Conservation (phyloP, 192 early-diverging fungal genomes). For the Gamsiella multidivaricata region DNA sequence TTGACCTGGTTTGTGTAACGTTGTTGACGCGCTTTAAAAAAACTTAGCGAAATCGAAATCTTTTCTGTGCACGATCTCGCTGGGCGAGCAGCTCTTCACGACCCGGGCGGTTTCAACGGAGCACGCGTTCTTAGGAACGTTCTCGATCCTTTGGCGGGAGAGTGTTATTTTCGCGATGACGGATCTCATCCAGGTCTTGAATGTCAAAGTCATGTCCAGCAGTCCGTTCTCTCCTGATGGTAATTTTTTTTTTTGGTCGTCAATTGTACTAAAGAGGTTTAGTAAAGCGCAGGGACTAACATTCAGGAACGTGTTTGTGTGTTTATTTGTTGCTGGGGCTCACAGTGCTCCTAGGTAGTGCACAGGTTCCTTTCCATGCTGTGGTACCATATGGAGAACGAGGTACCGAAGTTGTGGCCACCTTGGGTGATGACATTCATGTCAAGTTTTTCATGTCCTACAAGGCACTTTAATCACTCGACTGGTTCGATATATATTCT, state of each 20-base stretch:
- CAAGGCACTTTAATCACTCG: slow-evolving; percentile 21
- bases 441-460: slow-evolving; percentile 48
- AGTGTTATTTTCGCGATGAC: slow-evolving; percentile 42
- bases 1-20: neutral
- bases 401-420: slow-evolving; percentile 22
- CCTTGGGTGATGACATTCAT: slow-evolving; percentile 8
- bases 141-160: slow-evolving; percentile 38
- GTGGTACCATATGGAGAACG: slow-evolving; percentile 37
- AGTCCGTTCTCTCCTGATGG: slow-evolving; percentile 41
- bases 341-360: slow-evolving; percentile 32
- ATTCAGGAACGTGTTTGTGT: no score
- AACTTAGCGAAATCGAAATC: slow-evolving; percentile 39
- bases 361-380: slow-evolving; percentile 23
- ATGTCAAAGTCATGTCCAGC: slow-evolving; percentile 35
- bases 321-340: no score
- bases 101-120: slow-evolving; percentile 10
- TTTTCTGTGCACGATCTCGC: slow-evolving; percentile 25
- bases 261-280: neutral
- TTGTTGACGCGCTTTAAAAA: no score
- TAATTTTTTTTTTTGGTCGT: slow-evolving; percentile 5
- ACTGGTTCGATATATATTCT: neutral
- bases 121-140: slow-evolving; percentile 22
- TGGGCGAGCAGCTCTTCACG: slow-evolving; percentile 32
- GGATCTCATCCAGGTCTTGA: slow-evolving; percentile 16
- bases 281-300: no score